A percentile compares a stretch with the other conserved stretches of the same genome.
Conservation (phyloP, 139 green algal species). For the Pseudopediastrum boryanum region DNA sequence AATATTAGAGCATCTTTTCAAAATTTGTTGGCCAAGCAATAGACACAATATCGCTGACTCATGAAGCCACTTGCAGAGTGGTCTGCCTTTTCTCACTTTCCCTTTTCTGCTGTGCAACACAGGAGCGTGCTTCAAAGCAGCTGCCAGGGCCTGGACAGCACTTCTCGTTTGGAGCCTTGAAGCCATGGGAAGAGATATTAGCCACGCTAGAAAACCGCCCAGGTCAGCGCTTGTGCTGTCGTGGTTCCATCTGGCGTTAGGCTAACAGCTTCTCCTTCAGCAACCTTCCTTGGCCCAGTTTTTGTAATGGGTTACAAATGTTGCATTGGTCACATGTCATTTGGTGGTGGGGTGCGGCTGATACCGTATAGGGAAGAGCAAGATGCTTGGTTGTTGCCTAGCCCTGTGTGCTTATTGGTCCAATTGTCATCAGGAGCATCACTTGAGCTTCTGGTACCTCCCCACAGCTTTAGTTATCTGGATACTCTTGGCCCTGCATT, state of each 20-base stretch:
- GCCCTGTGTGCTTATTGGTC: not conserved
- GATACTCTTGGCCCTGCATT: too few relatives aligned
- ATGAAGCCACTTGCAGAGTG: too few relatives aligned
- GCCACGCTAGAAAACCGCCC: conserved; percentile 28
- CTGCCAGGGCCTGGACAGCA: conserved; percentile 68
- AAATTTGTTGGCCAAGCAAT: too few relatives aligned
- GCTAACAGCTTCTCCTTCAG: too few relatives aligned
- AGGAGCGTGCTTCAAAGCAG: conserved; percentile 71
- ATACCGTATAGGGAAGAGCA: not conserved
- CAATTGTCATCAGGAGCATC: not conserved
- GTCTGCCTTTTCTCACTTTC: not conserved
- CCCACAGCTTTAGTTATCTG: not conserved
- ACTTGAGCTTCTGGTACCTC: not conserved
- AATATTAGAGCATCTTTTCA: too few relatives aligned
- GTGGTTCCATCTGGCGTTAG: not conserved
- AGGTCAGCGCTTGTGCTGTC: not conserved
- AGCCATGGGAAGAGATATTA: conserved; percentile 57
- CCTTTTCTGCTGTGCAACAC: not conserved
- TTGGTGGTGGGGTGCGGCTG: too few relatives aligned
- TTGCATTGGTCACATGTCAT: too few relatives aligned
- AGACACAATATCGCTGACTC: too few relatives aligned
- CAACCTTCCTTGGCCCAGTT: too few relatives aligned
- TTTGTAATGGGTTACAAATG: too few relatives aligned
- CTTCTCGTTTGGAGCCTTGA: conserved; percentile 64
- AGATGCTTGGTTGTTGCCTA: not conserved